phyloP scores from a whole-genome alignment of 2,329 filamentous ascomycete species.

The Colletotrichum caudatum region DNA sequence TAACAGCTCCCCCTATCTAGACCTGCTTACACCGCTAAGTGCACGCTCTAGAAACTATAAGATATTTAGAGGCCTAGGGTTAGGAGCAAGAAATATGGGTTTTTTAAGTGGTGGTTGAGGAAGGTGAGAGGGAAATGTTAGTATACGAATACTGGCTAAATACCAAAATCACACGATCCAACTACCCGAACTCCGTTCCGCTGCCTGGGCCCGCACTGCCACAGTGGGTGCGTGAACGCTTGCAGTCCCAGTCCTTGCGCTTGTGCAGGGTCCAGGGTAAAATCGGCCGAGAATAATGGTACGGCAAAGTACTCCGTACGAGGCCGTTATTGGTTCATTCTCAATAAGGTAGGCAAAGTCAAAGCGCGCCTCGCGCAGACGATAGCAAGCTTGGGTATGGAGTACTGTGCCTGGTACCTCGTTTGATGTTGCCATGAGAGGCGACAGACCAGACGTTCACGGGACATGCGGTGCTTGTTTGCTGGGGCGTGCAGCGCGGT shows the following conservation, averaged over 20 bases:
- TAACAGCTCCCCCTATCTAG: too few species aligned
- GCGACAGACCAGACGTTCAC: not conserved
- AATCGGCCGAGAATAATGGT: constrained; percentile 39
- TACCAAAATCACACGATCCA: too few species aligned
- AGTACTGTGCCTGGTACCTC: not conserved
- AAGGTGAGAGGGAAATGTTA: too few species aligned
- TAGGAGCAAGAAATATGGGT: too few species aligned
- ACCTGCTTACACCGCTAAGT: too few species aligned
- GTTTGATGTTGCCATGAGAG: constrained; percentile 1
- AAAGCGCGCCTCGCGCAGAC: not conserved
- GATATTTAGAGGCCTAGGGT: too few species aligned
- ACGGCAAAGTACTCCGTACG: constrained; percentile 25
- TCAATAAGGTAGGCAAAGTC: constrained; percentile 30
- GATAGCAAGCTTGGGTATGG: not conserved
- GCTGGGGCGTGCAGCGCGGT: constrained; percentile 19
- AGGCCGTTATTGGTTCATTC: constrained; percentile 30
- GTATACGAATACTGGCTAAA: too few species aligned
- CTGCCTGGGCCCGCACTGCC: constrained; percentile 42
- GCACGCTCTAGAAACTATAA: too few species aligned
- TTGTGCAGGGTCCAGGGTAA: constrained; percentile 37
- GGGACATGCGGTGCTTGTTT: not conserved
- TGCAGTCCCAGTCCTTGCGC: constrained; percentile 37
- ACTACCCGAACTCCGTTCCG: too few species aligned
- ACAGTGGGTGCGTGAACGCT: constrained; percentile 40
- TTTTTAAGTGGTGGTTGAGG: too few species aligned